Percentiles rank a stretch among this genome's conserved stretches.
These are phyloP conservation scores for Paraphaeosphaeria minitans DNA, from an alignment of 2,329 filamentous ascomycete species.

Conservation along the genomic window DNA sequence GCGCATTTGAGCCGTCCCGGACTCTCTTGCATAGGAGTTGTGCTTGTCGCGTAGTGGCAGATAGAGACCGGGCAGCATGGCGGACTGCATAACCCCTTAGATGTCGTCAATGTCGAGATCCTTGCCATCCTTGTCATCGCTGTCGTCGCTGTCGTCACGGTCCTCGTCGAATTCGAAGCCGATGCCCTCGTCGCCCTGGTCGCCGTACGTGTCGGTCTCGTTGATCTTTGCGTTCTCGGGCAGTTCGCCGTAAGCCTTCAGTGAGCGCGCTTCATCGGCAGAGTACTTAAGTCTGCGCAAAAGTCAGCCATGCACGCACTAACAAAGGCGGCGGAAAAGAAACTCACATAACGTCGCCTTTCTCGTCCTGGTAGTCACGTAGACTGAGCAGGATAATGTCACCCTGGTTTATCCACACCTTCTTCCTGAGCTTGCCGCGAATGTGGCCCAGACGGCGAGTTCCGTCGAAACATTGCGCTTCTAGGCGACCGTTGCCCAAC, in stretches of 20 bases:
- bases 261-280: conserved; percentile 84
- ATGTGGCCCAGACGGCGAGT: conserved; percentile 83
- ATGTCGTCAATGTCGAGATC: conserved; percentile 97
- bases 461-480: conserved; percentile 95
- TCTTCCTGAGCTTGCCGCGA: conserved; percentile 97
- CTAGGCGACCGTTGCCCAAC: conserved; percentile 92
- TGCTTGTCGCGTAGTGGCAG: conserved; percentile 23
- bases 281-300: conserved; percentile 79
- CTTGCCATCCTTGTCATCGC: conserved; percentile 69
- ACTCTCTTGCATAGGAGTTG: conserved; percentile 5
- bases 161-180: conserved; percentile 99
- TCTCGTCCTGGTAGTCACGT: conserved; percentile 92
- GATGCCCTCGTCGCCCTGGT: conserved; percentile 88
- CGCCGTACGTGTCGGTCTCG: conserved; percentile 93
- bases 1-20: conserved; percentile 46
- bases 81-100: conserved; percentile 52
- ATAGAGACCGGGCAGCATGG: conserved; percentile 41
- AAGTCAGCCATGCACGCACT: conserved; percentile 60
- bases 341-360: conserved; percentile 76
- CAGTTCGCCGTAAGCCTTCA: conserved; percentile 97
- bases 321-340: neutral
- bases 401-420: conserved; percentile 95
- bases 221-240: conserved; percentile 99
- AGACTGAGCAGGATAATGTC: conserved; percentile 75
- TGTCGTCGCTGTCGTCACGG: conserved; percentile 62